Percentiles rank a stretch among this genome's conserved stretches.
These are phyloP conservation scores for Thyridium curvatum DNA, from an alignment of 2,329 filamentous ascomycete species.

Conservation along the genomic window DNA sequence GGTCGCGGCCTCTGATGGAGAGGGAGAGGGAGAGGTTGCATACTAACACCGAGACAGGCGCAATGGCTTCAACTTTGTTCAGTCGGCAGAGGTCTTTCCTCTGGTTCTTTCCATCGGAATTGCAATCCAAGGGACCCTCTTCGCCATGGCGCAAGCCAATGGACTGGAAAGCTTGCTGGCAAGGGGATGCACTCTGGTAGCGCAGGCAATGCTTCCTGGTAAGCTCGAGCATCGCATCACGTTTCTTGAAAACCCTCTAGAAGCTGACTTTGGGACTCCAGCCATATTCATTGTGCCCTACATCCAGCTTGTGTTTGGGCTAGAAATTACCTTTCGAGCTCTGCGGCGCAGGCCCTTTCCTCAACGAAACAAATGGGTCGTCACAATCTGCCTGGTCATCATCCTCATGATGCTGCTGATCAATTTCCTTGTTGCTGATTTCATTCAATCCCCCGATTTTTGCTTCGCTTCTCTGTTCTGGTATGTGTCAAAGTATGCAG, in stretches of 20 bases:
- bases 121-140: constrained; percentile 49
- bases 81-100: constrained; percentile 43
- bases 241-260: not conserved
- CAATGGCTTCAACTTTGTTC: constrained; percentile 26
- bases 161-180: constrained; percentile 46
- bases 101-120: constrained; percentile 53
- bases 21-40: too few species aligned
- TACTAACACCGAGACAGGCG: not conserved
- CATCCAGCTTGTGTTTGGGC: constrained; percentile 57
- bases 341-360: constrained; percentile 50
- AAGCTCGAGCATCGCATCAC: constrained; percentile 12
- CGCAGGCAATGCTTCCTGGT: constrained; percentile 57
- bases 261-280: constrained; percentile 26
- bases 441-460: constrained; percentile 47
- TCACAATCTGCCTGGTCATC: constrained; percentile 47
- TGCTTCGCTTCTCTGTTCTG: constrained; percentile 65
- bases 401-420: constrained; percentile 44
- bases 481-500: constrained; percentile 57
- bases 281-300: constrained; percentile 62
- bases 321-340: constrained; percentile 54
- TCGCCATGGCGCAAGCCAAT: constrained; percentile 49
- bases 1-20: too few species aligned
- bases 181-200: constrained; percentile 44
- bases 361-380: constrained; percentile 52
- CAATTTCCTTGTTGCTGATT: constrained; percentile 53